These are phyloP conservation scores for Talaromyces adpressus DNA, from an alignment of 495 filamentous ascomycete genomes.

Conservation along the genomic window DNA sequence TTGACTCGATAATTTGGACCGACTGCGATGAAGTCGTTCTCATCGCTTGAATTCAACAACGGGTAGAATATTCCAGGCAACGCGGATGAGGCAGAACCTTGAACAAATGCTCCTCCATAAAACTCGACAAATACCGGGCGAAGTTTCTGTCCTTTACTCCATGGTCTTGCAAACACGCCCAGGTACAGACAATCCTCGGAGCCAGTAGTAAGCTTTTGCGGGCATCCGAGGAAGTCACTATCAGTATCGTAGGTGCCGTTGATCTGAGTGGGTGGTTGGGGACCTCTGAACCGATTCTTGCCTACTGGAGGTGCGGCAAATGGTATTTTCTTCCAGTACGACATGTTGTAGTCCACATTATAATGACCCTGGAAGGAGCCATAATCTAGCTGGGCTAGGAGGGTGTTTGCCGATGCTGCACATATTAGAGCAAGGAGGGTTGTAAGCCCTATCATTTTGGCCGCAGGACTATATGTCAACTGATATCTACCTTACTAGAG, in stretches of 20 bases:
- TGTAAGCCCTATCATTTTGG: neutral
- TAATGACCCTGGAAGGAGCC: neutral
- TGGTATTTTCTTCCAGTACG: neutral
- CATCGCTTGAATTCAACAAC: neutral
- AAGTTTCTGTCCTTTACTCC: neutral
- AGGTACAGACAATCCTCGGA: neutral
- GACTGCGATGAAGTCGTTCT: neutral
- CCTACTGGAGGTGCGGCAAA: neutral
- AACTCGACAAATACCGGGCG: neutral
- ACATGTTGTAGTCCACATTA: neutral
- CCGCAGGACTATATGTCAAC: neutral
- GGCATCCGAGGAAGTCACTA: neutral
- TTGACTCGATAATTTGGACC: neutral
- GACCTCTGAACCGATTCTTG: neutral
- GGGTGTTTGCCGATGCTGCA: neutral
- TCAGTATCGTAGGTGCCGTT: neutral
- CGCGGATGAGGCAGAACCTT: neutral
- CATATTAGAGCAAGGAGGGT: neutral
- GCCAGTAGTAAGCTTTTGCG: neutral
- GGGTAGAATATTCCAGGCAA: neutral
- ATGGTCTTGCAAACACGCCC: neutral
- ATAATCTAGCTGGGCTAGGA: neutral
- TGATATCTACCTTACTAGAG: neutral
- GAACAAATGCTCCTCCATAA: neutral
- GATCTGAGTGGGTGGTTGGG: neutral